Evolutionary conservation across 2,329 filamentous ascomycete species (phyloP), one percentile per base, ranked within the genome.

Genomic region (Cladosporium sp.): DNA sequence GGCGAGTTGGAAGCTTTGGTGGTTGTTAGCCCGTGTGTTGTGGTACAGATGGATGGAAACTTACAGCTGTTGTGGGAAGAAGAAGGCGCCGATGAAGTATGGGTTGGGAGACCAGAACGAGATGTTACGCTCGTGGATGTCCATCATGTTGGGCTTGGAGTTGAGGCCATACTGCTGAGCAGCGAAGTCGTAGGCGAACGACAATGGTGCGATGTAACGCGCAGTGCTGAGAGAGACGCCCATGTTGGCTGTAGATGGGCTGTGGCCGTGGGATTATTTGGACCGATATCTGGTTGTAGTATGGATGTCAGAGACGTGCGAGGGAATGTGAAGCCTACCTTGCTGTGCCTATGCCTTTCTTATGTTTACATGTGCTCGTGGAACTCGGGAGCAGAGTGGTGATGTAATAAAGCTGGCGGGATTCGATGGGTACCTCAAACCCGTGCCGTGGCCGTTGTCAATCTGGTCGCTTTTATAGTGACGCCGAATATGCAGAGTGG

Each of bases 151-250:
- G 0, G 85, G 85, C 0, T 73, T 78, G 39, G 81, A 82, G 34
- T 85, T 79, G 74, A 88, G 82, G 73, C 85, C 86, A 75, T 88
- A 87, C 72, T 85, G 83, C 73, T 88, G 85, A 1, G 83, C 81
- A 3, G 82, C 82, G 70, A 88, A 86, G 75, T 88, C 83, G 73
- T 84, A 82, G 21, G 79, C 59, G 74, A 87, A 88, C 25, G 84
- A 84, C 18, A 80, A 73, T 0, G 85, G 84, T 36, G 85, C 84
- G 21, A 87, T 76, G 71, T 80, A 83, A 68, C 82, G 82, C 59
- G 84, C 83, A 1, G 84, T 85, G 58, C 79, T 84, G 65, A 85
- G 80, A 36, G 81, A 79, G 70, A 86, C 77, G 63, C 82, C 84
- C 84, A 86, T 87, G 53, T 21, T 74, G 51, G 32, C 30, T 39